Base-by-base conservation (phyloP, 2,329 filamentous ascomycete genomes). In the Monosporascus sp. region DNA sequence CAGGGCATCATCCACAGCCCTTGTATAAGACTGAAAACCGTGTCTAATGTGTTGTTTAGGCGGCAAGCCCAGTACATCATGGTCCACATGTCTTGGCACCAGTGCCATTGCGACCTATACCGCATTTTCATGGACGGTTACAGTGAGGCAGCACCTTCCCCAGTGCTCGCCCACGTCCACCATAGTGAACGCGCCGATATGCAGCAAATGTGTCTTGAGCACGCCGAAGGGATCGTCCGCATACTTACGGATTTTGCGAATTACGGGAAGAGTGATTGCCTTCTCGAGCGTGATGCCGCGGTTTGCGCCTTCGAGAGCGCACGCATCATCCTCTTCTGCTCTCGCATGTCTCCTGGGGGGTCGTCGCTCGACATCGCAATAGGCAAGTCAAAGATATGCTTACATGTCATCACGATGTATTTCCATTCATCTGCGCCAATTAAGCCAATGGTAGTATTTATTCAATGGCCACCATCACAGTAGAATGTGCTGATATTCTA, bases 81-180 rank as follows among this genome's bases (percentile, higher is more conserved):
- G 60, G 53, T 70, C 7, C 66, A 69, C 53, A 58, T 67, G 18
- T 71, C 68, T 1, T 76, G 69, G 62, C 72, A 75, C 18, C 72
- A 76, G 47, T 71, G 68, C 11, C 69, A 75, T 50, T 75, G 72
- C 57, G 74, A 77, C 48, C 55, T 77, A 5, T 75, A 76, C 51
- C 71, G 74, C 2, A 67, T 75, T n/a, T 66, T 75, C 5, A 58
- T 77, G 3, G 66, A 66, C 2, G 70, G 68, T 14, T 76, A 72
- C 44, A 69, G 68, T 3, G 73, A 76, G 46, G 68, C 72, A 0
- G 70, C 73, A 0, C 73, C 71, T 0, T 51, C 55, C 0, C 62
- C 60, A 0, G 61, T 70, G 1, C 57, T 73, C 6, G 62, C 64
- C 3, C 61, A 56, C 3, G 57, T 70, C 2, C 63, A 61, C 6